A percentile compares a stretch with the other conserved stretches of the same genome.
Conservation (phyloP, 2,329 filamentous ascomycete species). For the Aspergillus novoparasiticus region DNA sequence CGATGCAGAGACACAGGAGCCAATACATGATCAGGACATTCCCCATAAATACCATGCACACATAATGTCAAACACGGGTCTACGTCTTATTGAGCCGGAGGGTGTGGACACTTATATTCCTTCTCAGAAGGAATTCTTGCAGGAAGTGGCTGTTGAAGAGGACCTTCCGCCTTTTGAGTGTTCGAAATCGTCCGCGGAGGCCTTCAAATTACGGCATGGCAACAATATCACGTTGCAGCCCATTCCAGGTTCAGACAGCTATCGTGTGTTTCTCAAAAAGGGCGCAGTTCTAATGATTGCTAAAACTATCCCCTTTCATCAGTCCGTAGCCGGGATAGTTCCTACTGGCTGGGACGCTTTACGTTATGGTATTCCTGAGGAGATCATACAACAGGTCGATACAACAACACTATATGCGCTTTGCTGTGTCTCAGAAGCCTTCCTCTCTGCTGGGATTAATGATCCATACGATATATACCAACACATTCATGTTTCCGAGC, state of each 20-base stretch:
- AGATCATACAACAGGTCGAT: conserved; percentile 67
- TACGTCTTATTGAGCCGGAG: conserved; percentile 92
- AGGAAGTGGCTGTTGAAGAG: conserved; percentile 86
- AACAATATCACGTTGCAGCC: conserved; percentile 40
- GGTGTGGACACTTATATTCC: conserved; percentile 49
- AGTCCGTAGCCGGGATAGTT: conserved; percentile 19
- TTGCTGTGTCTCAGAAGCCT: conserved; percentile 58
- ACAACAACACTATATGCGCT: conserved; percentile 22
- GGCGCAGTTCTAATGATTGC: conserved; percentile 80
- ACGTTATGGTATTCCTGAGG: conserved; percentile 89
- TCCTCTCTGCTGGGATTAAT: conserved; percentile 87
- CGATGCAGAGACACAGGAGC: conserved; percentile 12
- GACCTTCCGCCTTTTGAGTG: conserved; percentile 22
- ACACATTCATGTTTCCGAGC: conserved; percentile 93
- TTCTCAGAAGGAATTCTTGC: conserved; percentile 76
- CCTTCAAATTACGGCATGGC: conserved; percentile 39
- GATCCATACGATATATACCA: conserved; percentile 99
- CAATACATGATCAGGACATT: conserved; percentile 19
- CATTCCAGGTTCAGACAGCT: conserved; percentile 85
- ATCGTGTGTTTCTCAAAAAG: conserved; percentile 64
- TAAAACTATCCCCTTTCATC: conserved; percentile 21
- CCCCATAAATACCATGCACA: conserved; percentile 14
- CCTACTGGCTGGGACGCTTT: conserved; percentile 95
- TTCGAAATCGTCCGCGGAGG: conserved; percentile 17
- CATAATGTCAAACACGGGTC: conserved; percentile 90